phyloP scores from a whole-genome alignment of 148 eudicot genomes.

The Persicaria tinctoria region DNA sequence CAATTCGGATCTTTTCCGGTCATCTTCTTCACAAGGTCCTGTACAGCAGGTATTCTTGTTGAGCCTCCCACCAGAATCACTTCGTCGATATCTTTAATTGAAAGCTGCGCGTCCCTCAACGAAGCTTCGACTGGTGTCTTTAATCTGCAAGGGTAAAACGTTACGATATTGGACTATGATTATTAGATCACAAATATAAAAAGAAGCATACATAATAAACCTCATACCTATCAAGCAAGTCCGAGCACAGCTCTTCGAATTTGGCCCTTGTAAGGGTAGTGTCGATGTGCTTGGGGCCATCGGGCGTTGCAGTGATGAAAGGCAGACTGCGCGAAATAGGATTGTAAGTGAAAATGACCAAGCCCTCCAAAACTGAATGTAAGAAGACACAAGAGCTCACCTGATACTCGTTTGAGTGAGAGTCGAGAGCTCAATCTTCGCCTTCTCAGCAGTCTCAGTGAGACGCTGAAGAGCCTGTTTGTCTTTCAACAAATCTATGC shows the following conservation, averaged over 20 bases:
- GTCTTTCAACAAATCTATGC: conserved; percentile 63
- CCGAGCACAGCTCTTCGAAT: conserved; percentile 83
- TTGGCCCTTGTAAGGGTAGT: conserved; percentile 72
- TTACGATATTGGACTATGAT: not conserved
- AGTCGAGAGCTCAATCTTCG: conserved; percentile 67
- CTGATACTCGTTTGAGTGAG: conserved; percentile 64
- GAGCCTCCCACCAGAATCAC: conserved; percentile 77
- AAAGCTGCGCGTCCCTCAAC: conserved; percentile 52
- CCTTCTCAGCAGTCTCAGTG: conserved; percentile 70
- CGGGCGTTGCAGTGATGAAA: conserved; percentile 87
- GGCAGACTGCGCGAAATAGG: conserved; percentile 39
- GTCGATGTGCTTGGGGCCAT: conserved; percentile 92
- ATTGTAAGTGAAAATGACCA: not conserved
- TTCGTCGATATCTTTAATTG: conserved; percentile 54
- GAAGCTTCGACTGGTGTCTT: conserved; percentile 53
- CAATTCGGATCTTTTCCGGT: conserved; percentile 61
- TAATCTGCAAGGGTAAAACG: conserved; percentile 25
- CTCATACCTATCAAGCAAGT: conserved; percentile 80
- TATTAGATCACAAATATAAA: not conserved
- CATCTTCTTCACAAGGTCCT: conserved; percentile 47
- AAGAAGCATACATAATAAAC: not conserved
- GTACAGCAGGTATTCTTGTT: conserved; percentile 67
- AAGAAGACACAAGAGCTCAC: conserved; percentile 5
- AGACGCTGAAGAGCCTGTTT: conserved; percentile 69
- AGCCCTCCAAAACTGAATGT: too few relatives aligned